These are phyloP conservation scores for Alternaria arborescens DNA, from an alignment of 2,329 filamentous ascomycete genomes.

Conservation along the genomic window DNA sequence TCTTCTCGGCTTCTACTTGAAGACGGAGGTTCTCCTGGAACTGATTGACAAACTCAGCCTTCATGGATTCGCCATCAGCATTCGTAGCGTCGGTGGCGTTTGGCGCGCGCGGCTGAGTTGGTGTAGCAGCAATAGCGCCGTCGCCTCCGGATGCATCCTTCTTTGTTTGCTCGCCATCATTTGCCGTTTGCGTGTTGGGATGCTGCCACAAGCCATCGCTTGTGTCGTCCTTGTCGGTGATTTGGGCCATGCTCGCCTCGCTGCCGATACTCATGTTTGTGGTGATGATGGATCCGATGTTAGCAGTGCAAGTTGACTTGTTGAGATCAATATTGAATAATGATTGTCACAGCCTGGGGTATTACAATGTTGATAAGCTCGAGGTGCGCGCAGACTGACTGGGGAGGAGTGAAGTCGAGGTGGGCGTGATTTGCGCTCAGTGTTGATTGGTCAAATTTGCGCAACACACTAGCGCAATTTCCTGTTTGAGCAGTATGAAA, in stretches of 20 bases:
- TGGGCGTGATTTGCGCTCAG: constrained; percentile 3
- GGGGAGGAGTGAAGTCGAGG: not conserved
- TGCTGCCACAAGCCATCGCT: not conserved
- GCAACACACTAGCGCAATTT: constrained; percentile 4
- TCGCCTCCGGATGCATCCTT: not conserved
- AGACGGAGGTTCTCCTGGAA: constrained; percentile 64
- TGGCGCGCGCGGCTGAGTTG: constrained; percentile 70
- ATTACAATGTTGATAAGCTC: not conserved
- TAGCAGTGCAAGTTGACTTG: not conserved
- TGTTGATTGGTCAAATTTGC: constrained; percentile 5
- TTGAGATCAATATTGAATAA: not conserved
- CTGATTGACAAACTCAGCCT: constrained; percentile 70
- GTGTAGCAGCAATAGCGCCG: constrained; percentile 70
- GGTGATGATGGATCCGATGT: not conserved
- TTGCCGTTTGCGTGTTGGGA: not conserved
- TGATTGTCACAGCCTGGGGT: not conserved
- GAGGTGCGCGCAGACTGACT: not conserved
- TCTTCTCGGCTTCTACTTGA: constrained; percentile 67
- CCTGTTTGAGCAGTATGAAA: not conserved
- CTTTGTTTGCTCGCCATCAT: not conserved
- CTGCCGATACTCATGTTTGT: constrained; percentile 3
- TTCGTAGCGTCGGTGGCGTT: constrained; percentile 71
- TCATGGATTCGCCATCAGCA: constrained; percentile 69
- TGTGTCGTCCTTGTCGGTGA: not conserved
- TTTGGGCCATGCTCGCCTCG: not conserved